Conservation (phyloP, 371 early-diverging fungal genomes). For the Batrachochytrium dendrobatidis region DNA sequence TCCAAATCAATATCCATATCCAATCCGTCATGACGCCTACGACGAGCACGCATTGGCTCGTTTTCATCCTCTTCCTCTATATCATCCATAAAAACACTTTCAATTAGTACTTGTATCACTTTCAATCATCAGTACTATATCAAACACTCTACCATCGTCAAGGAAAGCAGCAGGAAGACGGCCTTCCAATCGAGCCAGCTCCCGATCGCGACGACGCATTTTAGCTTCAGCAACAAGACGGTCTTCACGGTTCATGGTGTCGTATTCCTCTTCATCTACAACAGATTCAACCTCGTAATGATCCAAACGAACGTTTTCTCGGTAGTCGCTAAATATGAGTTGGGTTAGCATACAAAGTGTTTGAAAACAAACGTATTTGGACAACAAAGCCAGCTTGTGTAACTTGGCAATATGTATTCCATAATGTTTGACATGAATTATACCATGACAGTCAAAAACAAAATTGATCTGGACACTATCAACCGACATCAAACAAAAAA, state of each 20-base stretch:
- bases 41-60: conserved; percentile 53
- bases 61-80: conserved; percentile 42
- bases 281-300: conserved; percentile 67
- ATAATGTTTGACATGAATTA: too few species aligned
- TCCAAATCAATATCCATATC: conserved; percentile 53
- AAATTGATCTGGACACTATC: too few species aligned
- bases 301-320: conserved; percentile 64
- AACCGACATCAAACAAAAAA: too few species aligned
- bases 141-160: conserved; percentile 65
- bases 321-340: conserved; percentile 45
- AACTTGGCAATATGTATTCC: too few species aligned
- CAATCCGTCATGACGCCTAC: conserved; percentile 50
- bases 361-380: neutral
- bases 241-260: conserved; percentile 56
- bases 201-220: conserved; percentile 75
- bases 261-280: conserved; percentile 73
- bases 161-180: conserved; percentile 80
- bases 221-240: conserved; percentile 71
- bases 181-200: conserved; percentile 59
- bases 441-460: too few species aligned
- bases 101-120: too few species aligned
- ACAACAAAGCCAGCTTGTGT: conserved; percentile 1
- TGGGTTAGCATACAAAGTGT: conserved; percentile 36
- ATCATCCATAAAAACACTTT: conserved; percentile 13
- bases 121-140: too few species aligned